Base-by-base conservation (phyloP, 2,329 filamentous ascomycete species). In the Scopulariopsis brevicaulis region DNA sequence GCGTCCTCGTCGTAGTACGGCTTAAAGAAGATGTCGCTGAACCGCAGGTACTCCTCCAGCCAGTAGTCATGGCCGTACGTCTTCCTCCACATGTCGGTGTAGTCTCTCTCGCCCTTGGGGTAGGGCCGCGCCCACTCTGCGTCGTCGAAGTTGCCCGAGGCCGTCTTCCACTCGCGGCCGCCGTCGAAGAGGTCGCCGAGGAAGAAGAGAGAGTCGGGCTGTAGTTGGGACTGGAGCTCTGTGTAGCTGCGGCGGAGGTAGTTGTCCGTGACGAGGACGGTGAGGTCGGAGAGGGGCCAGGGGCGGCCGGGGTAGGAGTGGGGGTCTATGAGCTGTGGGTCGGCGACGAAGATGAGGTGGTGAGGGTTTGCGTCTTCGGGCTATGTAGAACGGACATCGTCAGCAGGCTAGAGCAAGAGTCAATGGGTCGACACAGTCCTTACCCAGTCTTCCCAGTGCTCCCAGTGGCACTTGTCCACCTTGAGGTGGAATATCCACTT, bases 161-260 rank as follows among this genome's bases (percentile, higher is more conserved):
- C 74, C 14, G 92, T 93, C 63, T 86, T 87, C 94, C 94, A 99
- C 75, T 99, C 94, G 63, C 94, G 82, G 10, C 94, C 94, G 4
- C 94, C 94, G 67, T 99, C 94, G 66, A 99, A 96, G 1, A 99
- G 75, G 68, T 99, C 94, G 8, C 94, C 94, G 0, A 99, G 76
- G 67, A 99, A 97, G 67, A 96, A 83, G 1, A 96, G 77, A 18
- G 89, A 92, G 68, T 96, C 90, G 0, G 94, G 94, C n/a, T 82
- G 81, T 15, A 97, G 77, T 20, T 82, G 74, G 20, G 80, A 74
- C 66, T 96, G 90, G 59, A 97, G 79, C 57, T 86, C 80, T n/a
- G 77, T 81, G 69, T 95, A 97, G 10, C 88, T 85, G 50, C 92
- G 84, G 48, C 86, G 84, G 62, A 99, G 81, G 71, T 96, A 99